phyloP scores from a whole-genome alignment of 202 grass and related monocot species.

The Musa balbisiana region DNA sequence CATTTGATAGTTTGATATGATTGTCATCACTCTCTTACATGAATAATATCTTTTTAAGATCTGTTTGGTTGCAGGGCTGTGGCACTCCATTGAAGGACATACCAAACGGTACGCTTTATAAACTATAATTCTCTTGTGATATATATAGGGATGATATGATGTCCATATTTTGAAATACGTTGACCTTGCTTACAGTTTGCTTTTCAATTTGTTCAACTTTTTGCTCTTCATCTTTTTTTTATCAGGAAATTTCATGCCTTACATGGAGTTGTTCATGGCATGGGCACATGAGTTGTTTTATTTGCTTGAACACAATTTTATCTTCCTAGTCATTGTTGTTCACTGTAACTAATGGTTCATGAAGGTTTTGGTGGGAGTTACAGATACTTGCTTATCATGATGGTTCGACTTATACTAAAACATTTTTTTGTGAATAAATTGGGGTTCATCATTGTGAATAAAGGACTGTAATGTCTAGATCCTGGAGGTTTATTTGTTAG shows the following conservation, averaged over 20 bases:
- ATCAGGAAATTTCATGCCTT: neutral
- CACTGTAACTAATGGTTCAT: neutral
- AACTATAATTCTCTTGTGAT: neutral
- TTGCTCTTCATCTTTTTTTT: neutral
- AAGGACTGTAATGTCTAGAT: no score
- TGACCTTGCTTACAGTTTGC: neutral
- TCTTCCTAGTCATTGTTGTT: neutral
- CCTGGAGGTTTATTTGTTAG: no score
- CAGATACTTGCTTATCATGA: no score
- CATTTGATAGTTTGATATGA: neutral
- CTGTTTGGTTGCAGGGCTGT: constrained; percentile 22
- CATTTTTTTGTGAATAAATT: no score
- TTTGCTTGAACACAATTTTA: neutral
- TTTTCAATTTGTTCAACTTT: neutral
- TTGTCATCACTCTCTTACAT: neutral
- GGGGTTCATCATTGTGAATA: no score
- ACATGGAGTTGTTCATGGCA: neutral
- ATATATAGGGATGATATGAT: neutral
- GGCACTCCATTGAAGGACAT: constrained; percentile 45
- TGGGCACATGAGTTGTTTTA: neutral
- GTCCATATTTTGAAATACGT: neutral
- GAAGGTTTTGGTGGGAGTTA: neutral
- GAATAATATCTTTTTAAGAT: neutral
- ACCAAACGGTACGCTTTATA: constrained; percentile 27
- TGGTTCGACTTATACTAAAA: no score